Evolutionary conservation across 2,329 filamentous ascomycete genomes (phyloP).

Genomic region (Plectosphaerella plurivora): DNA sequence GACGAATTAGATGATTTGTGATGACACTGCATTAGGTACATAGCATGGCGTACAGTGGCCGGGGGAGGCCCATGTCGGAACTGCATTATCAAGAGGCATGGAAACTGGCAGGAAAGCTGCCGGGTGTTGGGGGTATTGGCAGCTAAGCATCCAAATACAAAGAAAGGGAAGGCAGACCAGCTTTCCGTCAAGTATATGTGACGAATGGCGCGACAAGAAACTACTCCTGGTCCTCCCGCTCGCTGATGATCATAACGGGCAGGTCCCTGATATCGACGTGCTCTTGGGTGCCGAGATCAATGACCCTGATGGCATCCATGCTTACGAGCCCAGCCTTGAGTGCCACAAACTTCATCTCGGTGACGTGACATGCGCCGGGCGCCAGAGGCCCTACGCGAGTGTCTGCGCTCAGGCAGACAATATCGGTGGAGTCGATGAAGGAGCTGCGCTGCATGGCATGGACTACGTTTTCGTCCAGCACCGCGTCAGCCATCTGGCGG

Average conservation of each 20-base stretch:
- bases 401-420: slow-evolving; percentile 73
- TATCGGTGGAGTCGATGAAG: slow-evolving; percentile 57
- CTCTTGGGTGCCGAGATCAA: slow-evolving; percentile 71
- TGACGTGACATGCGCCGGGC: slow-evolving; percentile 68
- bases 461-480: slow-evolving; percentile 67
- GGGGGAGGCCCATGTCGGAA: slow-evolving; percentile 5
- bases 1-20: slow-evolving; percentile 46
- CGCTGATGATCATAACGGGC: slow-evolving; percentile 58
- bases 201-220: not conserved
- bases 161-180: no score
- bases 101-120: not conserved
- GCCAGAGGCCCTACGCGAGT: slow-evolving; percentile 68
- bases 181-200: no score
- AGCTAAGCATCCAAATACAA: no score
- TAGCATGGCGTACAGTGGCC: slow-evolving; percentile 6
- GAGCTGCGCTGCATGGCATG: slow-evolving; percentile 67
- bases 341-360: slow-evolving; percentile 68
- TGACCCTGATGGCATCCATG: slow-evolving; percentile 68
- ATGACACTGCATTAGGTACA: slow-evolving; percentile 14
- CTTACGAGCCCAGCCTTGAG: slow-evolving; percentile 61
- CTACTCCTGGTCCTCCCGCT: not conserved
- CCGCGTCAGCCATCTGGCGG: slow-evolving; percentile 54
- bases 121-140: not conserved
- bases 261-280: slow-evolving; percentile 73
- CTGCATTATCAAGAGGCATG: not conserved